Conservation (phyloP, 345 rosid genomes). For the Eucalyptus sp. region DNA sequence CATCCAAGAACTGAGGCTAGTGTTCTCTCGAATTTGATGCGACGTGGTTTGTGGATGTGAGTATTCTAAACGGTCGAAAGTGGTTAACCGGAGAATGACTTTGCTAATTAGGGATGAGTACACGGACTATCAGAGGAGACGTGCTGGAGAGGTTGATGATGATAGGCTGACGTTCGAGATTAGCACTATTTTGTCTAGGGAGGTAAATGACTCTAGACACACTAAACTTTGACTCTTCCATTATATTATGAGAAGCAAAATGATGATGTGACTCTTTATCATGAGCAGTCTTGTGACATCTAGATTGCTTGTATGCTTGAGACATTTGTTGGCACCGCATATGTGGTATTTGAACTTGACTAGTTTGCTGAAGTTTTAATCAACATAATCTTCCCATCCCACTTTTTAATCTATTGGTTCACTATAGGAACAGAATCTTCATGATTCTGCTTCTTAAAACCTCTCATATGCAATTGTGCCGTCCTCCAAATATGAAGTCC, state of each 20-base stretch:
- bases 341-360: neutral
- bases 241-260: neutral
- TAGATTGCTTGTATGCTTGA: neutral
- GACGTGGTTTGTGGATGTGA: neutral
- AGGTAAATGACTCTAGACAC: constrained; percentile 32
- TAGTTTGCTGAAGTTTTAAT: neutral
- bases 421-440: neutral
- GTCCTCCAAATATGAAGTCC: neutral
- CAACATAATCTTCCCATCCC: neutral
- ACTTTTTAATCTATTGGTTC: neutral
- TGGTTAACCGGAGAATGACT: neutral
- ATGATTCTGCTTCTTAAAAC: neutral
- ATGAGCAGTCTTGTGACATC: neutral
- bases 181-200: constrained; percentile 78
- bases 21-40: neutral
- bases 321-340: neutral
- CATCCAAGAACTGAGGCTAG: constrained; percentile 69
- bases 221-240: neutral
- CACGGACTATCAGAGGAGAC: constrained; percentile 45
- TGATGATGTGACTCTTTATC: neutral
- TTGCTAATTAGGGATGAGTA: constrained; percentile 50
- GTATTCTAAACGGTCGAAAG: neutral
- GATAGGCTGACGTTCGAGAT: constrained; percentile 78
- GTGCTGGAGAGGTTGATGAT: constrained; percentile 70
- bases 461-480: neutral